phyloP scores from a whole-genome alignment of 176 grass and related monocot genomes.

The Pontederia paniculata region DNA sequence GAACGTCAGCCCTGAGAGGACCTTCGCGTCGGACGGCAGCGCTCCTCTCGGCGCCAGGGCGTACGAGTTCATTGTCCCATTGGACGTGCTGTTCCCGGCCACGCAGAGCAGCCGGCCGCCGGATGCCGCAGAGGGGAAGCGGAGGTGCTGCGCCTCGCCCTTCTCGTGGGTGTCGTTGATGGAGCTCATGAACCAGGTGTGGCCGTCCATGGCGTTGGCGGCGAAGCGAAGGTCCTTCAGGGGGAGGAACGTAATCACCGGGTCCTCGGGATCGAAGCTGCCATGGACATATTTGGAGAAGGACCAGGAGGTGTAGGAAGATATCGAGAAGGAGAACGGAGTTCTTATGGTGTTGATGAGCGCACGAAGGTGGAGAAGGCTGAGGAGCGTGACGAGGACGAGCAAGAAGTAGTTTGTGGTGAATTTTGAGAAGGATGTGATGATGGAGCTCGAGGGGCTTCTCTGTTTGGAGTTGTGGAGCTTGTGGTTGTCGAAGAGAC shows the following conservation, averaged over 20 bases:
- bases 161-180: conserved; percentile 41
- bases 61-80: conserved; percentile 49
- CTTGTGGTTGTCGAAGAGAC: no score
- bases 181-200: conserved; percentile 61
- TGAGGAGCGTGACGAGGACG: background rate
- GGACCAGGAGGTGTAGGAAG: background rate
- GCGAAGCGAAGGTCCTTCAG: conserved; percentile 36
- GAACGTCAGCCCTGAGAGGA: conserved; percentile 35
- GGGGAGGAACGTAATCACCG: conserved; percentile 32
- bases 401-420: background rate
- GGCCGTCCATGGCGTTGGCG: background rate
- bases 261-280: background rate
- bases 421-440: background rate
- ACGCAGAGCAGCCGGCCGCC: conserved; percentile 50
- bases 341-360: background rate
- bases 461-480: background rate
- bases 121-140: conserved; percentile 46
- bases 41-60: conserved; percentile 44
- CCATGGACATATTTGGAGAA: background rate
- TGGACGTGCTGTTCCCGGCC: conserved; percentile 7
- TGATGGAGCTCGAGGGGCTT: background rate
- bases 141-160: conserved; percentile 31
- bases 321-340: background rate
- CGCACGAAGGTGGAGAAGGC: conserved; percentile 1
- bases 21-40: conserved; percentile 25